Base-by-base conservation (phyloP, 2,329 filamentous ascomycete genomes). In the Emericellopsis atlantica region DNA sequence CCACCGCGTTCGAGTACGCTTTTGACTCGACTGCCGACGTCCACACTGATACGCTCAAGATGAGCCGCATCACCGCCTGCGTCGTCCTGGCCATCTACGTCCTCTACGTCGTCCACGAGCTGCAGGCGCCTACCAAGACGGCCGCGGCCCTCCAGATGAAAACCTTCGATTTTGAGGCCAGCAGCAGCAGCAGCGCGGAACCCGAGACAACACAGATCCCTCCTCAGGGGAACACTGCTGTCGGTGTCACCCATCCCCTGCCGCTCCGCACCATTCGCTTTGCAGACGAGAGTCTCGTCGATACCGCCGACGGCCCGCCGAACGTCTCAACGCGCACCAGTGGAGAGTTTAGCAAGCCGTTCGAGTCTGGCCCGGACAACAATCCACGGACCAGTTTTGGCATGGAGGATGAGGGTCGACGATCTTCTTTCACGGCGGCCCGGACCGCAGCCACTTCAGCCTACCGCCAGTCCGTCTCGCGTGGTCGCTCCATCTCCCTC, bases 51-150 rank as follows among this genome's bases (percentile, higher is more conserved):
- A 83, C 83, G 0, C 59, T 90, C 35, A 73, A 81, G 52, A 79
- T 90, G 52, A 88, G 83, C 56, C 77, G 84, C 39, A 82, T 83
- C 41, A 87, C 84, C 2, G 84, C 83, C 51, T 70, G 90, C 34
- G 77, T 89, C 35, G 69, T 89, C 2, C 64, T 90, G 2, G 55
- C 84, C 23, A 77, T 86, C 14, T 90, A 90, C 54, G 70, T 67
- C 16, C 70, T 79, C 40, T 90, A 89, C 49, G 74, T 90, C 5
- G 63, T 81, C 47, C 87, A 89, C 58, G 84, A 89, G 58, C 71
- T 90, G 39, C 82, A 37, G 22, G 32, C 78, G 85, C 70, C 80
- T 33, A 80, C 84, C 56, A 58, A 38, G 49, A 50, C 34, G 9
- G 26, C 6, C 4, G 26, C 26, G 6, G 26, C 26, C 26, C 26